Conservation (phyloP, 2,329 filamentous ascomycete genomes). For the Exophiala spinifera region DNA sequence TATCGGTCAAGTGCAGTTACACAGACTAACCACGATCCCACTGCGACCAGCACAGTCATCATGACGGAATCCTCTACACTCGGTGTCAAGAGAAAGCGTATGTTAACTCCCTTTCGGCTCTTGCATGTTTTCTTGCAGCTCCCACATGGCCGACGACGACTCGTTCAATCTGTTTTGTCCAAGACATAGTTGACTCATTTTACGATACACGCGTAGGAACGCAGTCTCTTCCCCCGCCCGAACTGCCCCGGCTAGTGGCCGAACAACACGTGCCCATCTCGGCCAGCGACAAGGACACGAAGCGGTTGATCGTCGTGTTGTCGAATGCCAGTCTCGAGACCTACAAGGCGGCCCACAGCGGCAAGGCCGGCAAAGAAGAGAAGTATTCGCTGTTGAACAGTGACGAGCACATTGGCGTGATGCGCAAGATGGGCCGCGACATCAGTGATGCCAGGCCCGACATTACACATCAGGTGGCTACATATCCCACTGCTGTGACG, state of each 20-base stretch:
- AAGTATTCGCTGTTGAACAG: slow-evolving; percentile 98
- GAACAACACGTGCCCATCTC: slow-evolving; percentile 87
- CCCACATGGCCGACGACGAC: not conserved
- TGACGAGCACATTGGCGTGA: slow-evolving; percentile 97
- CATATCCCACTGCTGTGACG: slow-evolving; percentile 18
- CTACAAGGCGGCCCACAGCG: slow-evolving; percentile 82
- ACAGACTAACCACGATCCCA: not conserved
- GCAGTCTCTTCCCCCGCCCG: slow-evolving; percentile 89
- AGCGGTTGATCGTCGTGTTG: slow-evolving; percentile 89
- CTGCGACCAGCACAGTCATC: not conserved
- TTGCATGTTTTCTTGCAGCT: not conserved
- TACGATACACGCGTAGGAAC: slow-evolving; percentile 59
- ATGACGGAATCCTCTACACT: slow-evolving; percentile 12
- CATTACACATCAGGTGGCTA: slow-evolving; percentile 90
- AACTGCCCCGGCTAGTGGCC: slow-evolving; percentile 85
- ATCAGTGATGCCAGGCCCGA: slow-evolving; percentile 97
- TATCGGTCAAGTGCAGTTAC: too few relatives aligned
- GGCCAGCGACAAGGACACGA: slow-evolving; percentile 81
- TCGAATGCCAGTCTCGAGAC: slow-evolving; percentile 97
- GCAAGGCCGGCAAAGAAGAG: slow-evolving; percentile 70
- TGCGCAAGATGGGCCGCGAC: slow-evolving; percentile 99
- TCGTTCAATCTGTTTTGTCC: not conserved
- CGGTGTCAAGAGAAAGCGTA: slow-evolving; percentile 25
- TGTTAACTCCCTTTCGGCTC: not conserved
- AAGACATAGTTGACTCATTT: not conserved